Percentiles rank a stretch among this genome's conserved stretches.
Conservation (phyloP, 2,329 filamentous ascomycete species). For the Amylocarpus encephaloides region DNA sequence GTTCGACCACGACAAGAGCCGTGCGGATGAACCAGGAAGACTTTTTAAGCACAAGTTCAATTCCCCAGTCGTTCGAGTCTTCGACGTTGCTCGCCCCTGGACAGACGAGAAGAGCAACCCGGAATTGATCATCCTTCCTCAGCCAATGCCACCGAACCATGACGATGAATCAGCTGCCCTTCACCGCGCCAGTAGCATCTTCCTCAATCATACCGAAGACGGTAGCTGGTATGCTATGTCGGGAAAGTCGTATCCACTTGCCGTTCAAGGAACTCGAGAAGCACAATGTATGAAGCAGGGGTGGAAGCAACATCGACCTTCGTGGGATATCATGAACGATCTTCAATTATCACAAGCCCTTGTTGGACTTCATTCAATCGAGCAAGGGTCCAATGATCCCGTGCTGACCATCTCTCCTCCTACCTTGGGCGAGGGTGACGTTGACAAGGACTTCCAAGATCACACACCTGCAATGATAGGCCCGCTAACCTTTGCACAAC, state of each 20-base stretch:
- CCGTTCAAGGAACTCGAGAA: slow-evolving; percentile 59
- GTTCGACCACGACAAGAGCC: slow-evolving; percentile 53
- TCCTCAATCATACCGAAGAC: slow-evolving; percentile 78
- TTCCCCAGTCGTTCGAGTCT: slow-evolving; percentile 78
- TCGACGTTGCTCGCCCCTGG: slow-evolving; percentile 74
- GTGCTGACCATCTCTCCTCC: slow-evolving; percentile 41
- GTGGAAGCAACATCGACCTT: slow-evolving; percentile 40
- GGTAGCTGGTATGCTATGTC: slow-evolving; percentile 95
- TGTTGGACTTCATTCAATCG: slow-evolving; percentile 65
- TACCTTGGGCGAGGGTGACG: slow-evolving; percentile 13
- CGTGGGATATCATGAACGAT: slow-evolving; percentile 31
- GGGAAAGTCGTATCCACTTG: slow-evolving; percentile 76
- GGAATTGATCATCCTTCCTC: slow-evolving; percentile 77
- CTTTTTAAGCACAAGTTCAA: slow-evolving; percentile 64
- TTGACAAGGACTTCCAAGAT: slow-evolving; percentile 25
- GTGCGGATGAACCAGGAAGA: slow-evolving; percentile 32
- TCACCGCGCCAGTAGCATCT: slow-evolving; percentile 60
- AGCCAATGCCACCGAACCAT: slow-evolving; percentile 61
- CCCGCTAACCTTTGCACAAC: slow-evolving; percentile 40
- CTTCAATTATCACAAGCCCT: slow-evolving; percentile 54
- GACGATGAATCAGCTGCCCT: slow-evolving; percentile 43
- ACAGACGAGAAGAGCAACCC: slow-evolving; percentile 61
- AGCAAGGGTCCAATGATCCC: slow-evolving; percentile 37
- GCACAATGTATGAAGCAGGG: slow-evolving; percentile 47
- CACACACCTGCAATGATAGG: slow-evolving; percentile 30